Percentiles rank a stretch among this genome's conserved stretches.
Conservation (phyloP, 768 basidiomycete genomes). For the Chlorophyllum brunneum region DNA sequence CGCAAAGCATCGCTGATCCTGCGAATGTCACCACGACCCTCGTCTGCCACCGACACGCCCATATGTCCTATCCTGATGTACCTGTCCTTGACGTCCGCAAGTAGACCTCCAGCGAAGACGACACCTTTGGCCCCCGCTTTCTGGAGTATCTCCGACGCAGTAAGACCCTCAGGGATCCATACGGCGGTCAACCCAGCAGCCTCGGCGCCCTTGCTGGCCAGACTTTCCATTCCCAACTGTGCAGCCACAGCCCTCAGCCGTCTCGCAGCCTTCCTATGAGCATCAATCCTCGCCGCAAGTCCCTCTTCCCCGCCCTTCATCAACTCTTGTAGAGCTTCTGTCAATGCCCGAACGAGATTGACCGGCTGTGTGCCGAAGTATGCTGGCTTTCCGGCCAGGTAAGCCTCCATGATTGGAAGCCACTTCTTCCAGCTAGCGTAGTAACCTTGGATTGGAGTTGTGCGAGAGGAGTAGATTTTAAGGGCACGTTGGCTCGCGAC, state of each 20-base stretch:
- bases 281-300: constrained; percentile 64
- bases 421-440: constrained; percentile 88
- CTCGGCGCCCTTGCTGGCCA: constrained; percentile 50
- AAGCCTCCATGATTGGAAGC: constrained; percentile 85
- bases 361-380: constrained; percentile 92
- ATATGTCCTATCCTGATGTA: constrained; percentile 82
- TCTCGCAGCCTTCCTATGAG: constrained; percentile 62
- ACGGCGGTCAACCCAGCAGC: constrained; percentile 88
- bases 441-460: constrained; percentile 33
- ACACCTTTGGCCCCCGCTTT: constrained; percentile 62
- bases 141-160: constrained; percentile 64
- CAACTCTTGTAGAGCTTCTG: constrained; percentile 62
- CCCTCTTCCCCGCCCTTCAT: constrained; percentile 58
- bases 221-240: constrained; percentile 62
- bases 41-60: constrained; percentile 72
- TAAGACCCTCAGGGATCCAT: constrained; percentile 72
- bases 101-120: constrained; percentile 79
- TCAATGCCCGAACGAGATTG: constrained; percentile 82
- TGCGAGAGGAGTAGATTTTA: constrained; percentile 25
- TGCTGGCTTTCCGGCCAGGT: constrained; percentile 67
- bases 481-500: constrained; percentile 72
- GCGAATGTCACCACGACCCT: constrained; percentile 64
- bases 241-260: constrained; percentile 60
- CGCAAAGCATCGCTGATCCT: constrained; percentile 31
- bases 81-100: constrained; percentile 74